Evolutionary conservation across 139 green algal species (phyloP).

Genomic region (Asterochloris sp.): DNA sequence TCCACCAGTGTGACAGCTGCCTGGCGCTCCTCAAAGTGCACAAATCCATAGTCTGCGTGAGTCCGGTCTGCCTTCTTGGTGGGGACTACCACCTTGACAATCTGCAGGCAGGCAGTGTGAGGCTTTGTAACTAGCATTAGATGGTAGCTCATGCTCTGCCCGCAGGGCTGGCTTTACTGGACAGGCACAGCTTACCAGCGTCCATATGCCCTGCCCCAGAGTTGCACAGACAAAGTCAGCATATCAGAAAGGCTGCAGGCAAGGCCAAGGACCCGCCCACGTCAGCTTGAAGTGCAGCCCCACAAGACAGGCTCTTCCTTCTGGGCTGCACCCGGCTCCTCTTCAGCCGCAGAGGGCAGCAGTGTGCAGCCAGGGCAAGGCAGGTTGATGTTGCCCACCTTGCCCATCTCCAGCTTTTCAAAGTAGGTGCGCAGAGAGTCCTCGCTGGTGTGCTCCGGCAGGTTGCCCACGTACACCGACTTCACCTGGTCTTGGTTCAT

Average conservation of each 20-base stretch:
- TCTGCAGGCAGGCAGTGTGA: constrained; percentile 27
- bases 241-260: neutral
- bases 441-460: constrained; percentile 65
- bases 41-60: constrained; percentile 77
- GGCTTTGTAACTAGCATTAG: neutral
- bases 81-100: constrained; percentile 59
- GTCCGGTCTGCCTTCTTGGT: constrained; percentile 34
- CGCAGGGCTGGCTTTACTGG: neutral
- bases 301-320: too few relatives aligned
- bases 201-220: neutral
- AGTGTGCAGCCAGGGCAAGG: too few relatives aligned
- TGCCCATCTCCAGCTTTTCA: constrained; percentile 53
- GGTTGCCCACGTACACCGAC: constrained; percentile 80
- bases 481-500: constrained; percentile 38
- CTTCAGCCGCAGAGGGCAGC: too few relatives aligned
- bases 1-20: constrained; percentile 28
- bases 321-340: too few relatives aligned
- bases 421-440: constrained; percentile 67
- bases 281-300: too few relatives aligned
- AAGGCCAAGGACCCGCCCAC: too few relatives aligned
- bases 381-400: neutral
- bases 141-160: neutral
- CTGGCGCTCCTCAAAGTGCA: constrained; percentile 75
- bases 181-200: neutral
- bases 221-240: too few relatives aligned